These are phyloP conservation scores for Eimeria praecox DNA, from an alignment of 169 alveolate genomes.

Conservation along the genomic window DNA sequence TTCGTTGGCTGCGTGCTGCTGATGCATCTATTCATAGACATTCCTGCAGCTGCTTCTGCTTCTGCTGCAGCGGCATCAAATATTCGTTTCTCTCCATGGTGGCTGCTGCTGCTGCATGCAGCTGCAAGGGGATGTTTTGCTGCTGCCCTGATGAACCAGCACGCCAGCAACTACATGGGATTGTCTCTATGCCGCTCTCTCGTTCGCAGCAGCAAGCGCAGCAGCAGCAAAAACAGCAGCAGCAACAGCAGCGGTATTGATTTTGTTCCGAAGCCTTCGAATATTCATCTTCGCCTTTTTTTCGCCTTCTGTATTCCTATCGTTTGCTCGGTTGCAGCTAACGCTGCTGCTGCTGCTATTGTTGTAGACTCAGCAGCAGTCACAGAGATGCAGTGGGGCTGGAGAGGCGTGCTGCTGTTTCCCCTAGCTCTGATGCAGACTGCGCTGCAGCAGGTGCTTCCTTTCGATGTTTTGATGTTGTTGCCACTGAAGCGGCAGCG, in stretches of 20 bases:
- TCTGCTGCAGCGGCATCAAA: conserved; percentile 25
- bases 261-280: neutral
- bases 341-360: conserved; percentile 22
- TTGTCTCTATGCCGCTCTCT: neutral
- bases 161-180: conserved; percentile 1
- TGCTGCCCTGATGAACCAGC: conserved; percentile 47
- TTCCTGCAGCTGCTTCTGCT: conserved; percentile 31
- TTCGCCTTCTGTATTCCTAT: conserved; percentile 13
- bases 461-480: neutral
- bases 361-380: neutral
- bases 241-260: conserved; percentile 33
- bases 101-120: conserved; percentile 71
- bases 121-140: conserved; percentile 54
- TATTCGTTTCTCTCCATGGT: conserved; percentile 25
- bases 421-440: conserved; percentile 23
- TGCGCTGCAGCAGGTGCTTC: conserved; percentile 54
- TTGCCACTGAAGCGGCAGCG: conserved; percentile 53
- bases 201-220: conserved; percentile 16
- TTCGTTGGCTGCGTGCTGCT: conserved; percentile 41
- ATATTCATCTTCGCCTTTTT: neutral
- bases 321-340: neutral
- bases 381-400: neutral
- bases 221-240: conserved; percentile 44
- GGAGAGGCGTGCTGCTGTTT: conserved; percentile 8
- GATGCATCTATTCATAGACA: neutral